These are phyloP conservation scores for Cladobotryum mycophilum DNA, from an alignment of 2,329 filamentous ascomycete genomes.

Conservation along the genomic window DNA sequence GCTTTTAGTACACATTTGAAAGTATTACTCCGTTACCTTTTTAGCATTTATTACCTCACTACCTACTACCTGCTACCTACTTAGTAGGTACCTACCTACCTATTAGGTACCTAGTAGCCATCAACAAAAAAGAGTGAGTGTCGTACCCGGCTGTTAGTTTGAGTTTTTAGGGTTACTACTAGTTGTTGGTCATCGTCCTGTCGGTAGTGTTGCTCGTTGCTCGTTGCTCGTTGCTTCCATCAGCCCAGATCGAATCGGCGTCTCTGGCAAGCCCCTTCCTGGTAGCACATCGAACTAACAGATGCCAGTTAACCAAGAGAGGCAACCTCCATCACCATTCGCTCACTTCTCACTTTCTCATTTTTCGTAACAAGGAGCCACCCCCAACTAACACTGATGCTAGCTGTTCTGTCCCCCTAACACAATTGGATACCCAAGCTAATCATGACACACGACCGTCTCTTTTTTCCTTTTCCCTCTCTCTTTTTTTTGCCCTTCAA, in stretches of 20 bases:
- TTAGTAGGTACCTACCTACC: not conserved
- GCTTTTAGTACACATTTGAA: not conserved
- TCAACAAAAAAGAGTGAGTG: not conserved
- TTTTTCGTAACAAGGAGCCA: too few species aligned
- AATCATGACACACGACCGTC: not conserved
- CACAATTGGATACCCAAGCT: not conserved
- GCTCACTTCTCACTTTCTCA: too few species aligned
- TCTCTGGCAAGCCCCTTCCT: not conserved
- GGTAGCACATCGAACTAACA: too few species aligned
- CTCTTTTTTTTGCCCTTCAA: not conserved
- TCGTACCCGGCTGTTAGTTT: not conserved
- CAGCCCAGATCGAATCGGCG: conserved; percentile 8
- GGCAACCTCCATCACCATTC: too few species aligned
- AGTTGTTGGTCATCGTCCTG: conserved; percentile 3
- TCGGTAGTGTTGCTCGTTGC: conserved; percentile 1
- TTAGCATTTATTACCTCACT: too few species aligned
- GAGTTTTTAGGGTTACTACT: not conserved
- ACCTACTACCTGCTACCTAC: not conserved
- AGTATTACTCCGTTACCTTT: too few species aligned
- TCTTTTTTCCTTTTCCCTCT: not conserved
- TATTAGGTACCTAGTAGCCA: too few species aligned
- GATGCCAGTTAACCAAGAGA: too few species aligned
- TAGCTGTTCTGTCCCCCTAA: not conserved
- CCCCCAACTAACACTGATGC: too few species aligned
- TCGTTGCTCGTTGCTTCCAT: not conserved